These are phyloP conservation scores for Cudoniella acicularis DNA, from an alignment of 495 filamentous ascomycete genomes.

Conservation along the genomic window DNA sequence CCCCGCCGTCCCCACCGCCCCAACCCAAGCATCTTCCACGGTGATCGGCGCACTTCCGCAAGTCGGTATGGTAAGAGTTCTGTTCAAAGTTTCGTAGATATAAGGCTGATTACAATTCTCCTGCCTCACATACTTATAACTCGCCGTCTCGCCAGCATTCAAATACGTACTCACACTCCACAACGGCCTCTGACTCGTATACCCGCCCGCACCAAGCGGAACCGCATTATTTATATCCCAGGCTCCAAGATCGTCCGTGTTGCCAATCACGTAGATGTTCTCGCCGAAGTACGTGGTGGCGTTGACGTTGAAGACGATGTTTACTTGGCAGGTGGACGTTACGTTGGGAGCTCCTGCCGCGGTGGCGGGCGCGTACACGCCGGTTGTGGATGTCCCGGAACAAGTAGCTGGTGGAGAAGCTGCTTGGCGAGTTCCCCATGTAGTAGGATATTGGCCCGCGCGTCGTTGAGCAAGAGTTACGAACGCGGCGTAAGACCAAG, in stretches of 20 bases:
- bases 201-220: constrained; percentile 24
- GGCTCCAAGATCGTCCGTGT: constrained; percentile 27
- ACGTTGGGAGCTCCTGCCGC: constrained; percentile 37
- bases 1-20: constrained; percentile 22
- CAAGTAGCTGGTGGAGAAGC: constrained; percentile 24
- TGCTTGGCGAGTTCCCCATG: constrained; percentile 24
- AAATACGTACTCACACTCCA: constrained; percentile 31
- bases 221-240: constrained; percentile 24
- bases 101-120: constrained; percentile 36
- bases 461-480: constrained; percentile 32
- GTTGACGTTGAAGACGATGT: constrained; percentile 37
- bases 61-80: constrained; percentile 31
- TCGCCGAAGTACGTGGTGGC: constrained; percentile 48
- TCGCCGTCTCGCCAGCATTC: constrained; percentile 27
- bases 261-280: constrained; percentile 40
- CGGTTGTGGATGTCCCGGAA: constrained; percentile 35
- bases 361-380: constrained; percentile 35
- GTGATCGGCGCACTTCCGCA: constrained; percentile 28
- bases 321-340: constrained; percentile 32
- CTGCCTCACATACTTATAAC: constrained; percentile 35
- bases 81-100: constrained; percentile 34
- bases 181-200: constrained; percentile 27
- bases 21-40: constrained; percentile 35
- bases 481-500: constrained; percentile 51
- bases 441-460: constrained; percentile 26